These are phyloP conservation scores for Cryptococcus maquisensis DNA, from an alignment of 1,284 basidiomycete species.

Conservation along the genomic window DNA sequence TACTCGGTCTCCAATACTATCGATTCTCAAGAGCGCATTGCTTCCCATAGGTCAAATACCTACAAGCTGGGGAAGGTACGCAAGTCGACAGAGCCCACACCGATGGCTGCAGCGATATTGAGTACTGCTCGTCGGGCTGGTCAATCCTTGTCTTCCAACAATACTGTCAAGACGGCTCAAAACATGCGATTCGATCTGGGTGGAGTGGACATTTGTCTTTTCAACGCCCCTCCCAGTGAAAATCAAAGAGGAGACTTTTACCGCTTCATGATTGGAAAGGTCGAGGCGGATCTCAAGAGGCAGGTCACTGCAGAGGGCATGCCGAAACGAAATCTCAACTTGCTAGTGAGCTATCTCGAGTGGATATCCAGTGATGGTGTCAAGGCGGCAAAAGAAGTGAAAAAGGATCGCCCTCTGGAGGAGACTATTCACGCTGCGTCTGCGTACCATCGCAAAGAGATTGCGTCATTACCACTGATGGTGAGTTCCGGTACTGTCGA, in stretches of 20 bases:
- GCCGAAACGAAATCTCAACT: slow-evolving; percentile 28
- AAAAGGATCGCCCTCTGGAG: slow-evolving; percentile 18
- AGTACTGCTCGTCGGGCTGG: slow-evolving; percentile 57
- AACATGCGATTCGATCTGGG: slow-evolving; percentile 40
- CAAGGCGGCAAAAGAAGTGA: slow-evolving; percentile 19
- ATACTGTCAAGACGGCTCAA: slow-evolving; percentile 33
- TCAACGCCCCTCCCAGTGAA: slow-evolving; percentile 33
- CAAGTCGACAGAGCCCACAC: slow-evolving; percentile 54
- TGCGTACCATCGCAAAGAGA: slow-evolving; percentile 21
- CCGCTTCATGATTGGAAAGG: slow-evolving; percentile 37
- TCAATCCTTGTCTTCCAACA: slow-evolving; percentile 55
- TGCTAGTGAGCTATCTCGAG: slow-evolving; percentile 27
- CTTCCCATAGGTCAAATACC: slow-evolving; percentile 58
- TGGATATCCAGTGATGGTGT: slow-evolving; percentile 38
- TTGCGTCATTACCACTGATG: slow-evolving; percentile 37
- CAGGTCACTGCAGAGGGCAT: slow-evolving; percentile 14
- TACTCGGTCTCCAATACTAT: slow-evolving; percentile 54
- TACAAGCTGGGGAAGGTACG: slow-evolving; percentile 67
- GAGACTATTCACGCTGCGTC: slow-evolving; percentile 30
- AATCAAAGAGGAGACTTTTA: slow-evolving; percentile 38
- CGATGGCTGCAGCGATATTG: slow-evolving; percentile 76
- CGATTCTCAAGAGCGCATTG: slow-evolving; percentile 56
- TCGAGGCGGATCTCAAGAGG: slow-evolving; percentile 37
- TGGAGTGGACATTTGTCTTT: slow-evolving; percentile 41
- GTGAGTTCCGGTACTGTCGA: slow-evolving; percentile 17